Conservation (phyloP, 2,329 filamentous ascomycete genomes). For the Sporothrix pseudoabietina region DNA sequence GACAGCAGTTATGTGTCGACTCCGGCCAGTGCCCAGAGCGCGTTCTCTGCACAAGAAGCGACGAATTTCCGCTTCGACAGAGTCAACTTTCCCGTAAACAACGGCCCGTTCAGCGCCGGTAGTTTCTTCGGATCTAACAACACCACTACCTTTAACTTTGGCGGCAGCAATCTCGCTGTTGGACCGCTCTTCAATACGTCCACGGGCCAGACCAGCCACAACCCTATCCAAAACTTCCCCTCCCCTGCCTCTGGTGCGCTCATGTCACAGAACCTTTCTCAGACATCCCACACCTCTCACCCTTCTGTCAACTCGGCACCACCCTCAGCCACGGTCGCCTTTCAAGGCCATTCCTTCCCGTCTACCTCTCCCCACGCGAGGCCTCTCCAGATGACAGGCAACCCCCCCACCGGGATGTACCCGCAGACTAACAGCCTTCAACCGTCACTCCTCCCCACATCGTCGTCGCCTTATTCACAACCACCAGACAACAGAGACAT, state of each 20-base stretch:
- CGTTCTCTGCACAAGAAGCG: not conserved
- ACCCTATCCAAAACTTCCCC: not conserved
- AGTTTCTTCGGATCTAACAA: not conserved
- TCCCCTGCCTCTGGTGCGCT: conserved; percentile 5
- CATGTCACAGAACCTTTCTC: not conserved
- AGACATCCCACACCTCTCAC: conserved; percentile 4
- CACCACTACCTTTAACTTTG: not conserved
- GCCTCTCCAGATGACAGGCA: conserved; percentile 6
- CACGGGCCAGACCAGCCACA: conserved; percentile 6
- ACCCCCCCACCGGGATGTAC: not conserved
- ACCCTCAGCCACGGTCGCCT: not conserved
- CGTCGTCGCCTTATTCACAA: not conserved
- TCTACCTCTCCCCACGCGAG: not conserved
- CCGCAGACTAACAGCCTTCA: not conserved
- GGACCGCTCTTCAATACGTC: conserved; percentile 1
- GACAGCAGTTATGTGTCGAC: not conserved
- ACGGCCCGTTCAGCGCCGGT: not conserved
- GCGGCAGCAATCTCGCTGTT: not conserved
- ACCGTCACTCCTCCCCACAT: not conserved
- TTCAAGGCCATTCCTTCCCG: not conserved
- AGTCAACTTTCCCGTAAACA: not conserved
- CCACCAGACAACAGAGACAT: not conserved
- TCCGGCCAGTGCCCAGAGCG: not conserved
- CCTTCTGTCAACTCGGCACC: not conserved
- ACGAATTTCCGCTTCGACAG: not conserved